Evolutionary conservation across 2,329 filamentous ascomycete species (phyloP), one percentile per base, ranked within the genome.

Genomic region (Pseudocercospora crystallina): DNA sequence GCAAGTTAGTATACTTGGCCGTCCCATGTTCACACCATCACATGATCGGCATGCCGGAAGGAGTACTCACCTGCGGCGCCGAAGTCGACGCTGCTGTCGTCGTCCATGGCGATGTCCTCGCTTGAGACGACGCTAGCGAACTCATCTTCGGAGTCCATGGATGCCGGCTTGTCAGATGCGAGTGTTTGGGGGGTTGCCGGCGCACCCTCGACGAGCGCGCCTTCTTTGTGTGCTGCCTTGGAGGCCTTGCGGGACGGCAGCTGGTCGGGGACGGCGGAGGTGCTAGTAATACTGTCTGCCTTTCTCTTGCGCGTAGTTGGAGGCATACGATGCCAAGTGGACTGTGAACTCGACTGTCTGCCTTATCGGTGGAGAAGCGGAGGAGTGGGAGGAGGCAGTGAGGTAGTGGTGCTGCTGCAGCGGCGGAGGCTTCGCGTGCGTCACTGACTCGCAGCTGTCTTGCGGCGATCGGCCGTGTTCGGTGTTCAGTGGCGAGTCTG

Each of bases 61-160:
- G 8, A 17, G 33, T 38, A 58, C 68, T 59, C 61, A 73, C 72
- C 75, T 31, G 69, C 73, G 26, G 60, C 63, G 48, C 68, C 74
- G 46, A 77, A 65, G 51, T 70, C 71, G 47, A 66, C 85, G 63
- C 90, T 89, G 47, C 89, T 90, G 61, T 87, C 53, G 13, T 51
- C 58, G 63, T 91, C 88, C 61, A 90, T 87, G 57, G 87, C 81
- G 26, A 58, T 54, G 33, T 61, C 80, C 53, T 82, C 81, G 58
- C 88, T 85, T 66, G 87, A 95, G 62, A 85, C 79, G 66, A 85
- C 84, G 63, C 88, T 95, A 81, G 94, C 87, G 71, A 91, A 91
- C 54, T 96, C 92, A 66, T 96, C 90, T 64, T 97, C 92, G 8
- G 91, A 96, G 75, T 96, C 90, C 91, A 96, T 96, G 58, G 77